Conservation (phyloP, 768 basidiomycete species). For the Candolleomyces eurysporus region DNA sequence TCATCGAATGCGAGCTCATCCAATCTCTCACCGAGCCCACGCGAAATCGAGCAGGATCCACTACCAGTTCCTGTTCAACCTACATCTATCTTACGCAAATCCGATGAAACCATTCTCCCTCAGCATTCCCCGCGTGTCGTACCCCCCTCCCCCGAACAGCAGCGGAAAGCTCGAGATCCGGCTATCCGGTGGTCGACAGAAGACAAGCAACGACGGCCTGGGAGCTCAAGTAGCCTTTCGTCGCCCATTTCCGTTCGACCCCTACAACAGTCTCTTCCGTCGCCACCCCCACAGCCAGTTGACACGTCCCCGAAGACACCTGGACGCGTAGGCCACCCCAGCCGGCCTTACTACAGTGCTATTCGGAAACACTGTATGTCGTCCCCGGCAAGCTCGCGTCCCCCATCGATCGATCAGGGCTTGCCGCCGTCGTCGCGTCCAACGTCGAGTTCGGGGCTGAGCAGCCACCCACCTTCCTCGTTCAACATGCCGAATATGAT, state of each 20-base stretch:
- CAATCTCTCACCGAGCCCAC: not conserved
- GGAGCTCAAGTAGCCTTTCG: not conserved
- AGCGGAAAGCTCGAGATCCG: not conserved
- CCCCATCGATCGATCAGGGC: not conserved
- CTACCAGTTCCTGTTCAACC: not conserved
- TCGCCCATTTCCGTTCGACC: too few species aligned
- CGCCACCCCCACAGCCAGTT: too few species aligned
- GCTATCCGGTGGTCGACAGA: not conserved
- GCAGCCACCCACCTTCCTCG: not conserved
- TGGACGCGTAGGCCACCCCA: constrained; percentile 12
- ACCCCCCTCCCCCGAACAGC: not conserved
- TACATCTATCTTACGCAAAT: not conserved
- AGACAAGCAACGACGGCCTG: not conserved
- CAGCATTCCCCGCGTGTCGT: not conserved
- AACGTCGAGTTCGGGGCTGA: not conserved
- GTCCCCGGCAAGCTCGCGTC: constrained; percentile 3
- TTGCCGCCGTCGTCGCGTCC: not conserved
- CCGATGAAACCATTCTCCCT: not conserved
- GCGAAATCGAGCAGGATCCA: not conserved
- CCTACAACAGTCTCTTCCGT: too few species aligned
- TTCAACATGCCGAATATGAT: not conserved
- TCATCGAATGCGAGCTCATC: not conserved
- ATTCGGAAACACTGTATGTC: constrained; percentile 14
- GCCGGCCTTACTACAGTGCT: constrained; percentile 16
- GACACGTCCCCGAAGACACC: not conserved